Percentiles rank a stretch among this genome's conserved stretches.
Conservation (phyloP, 2,329 filamentous ascomycete species). For the Cladophialophora immunda region DNA sequence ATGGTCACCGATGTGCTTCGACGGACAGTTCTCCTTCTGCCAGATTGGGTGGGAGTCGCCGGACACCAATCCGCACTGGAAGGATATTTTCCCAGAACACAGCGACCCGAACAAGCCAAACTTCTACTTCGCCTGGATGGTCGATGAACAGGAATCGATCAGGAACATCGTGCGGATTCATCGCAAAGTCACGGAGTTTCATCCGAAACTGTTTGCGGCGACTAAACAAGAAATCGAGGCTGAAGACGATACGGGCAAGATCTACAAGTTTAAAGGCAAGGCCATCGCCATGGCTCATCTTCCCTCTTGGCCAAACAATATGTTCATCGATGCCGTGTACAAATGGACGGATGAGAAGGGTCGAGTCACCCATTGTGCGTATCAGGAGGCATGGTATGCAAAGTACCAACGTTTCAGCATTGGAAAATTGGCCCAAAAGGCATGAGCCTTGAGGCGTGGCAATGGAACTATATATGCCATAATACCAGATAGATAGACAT, state of each 20-base stretch:
- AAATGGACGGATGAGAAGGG: neutral
- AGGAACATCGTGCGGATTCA: neutral
- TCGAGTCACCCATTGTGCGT: neutral
- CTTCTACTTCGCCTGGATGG: slow-evolving; percentile 7
- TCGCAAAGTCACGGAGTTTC: neutral
- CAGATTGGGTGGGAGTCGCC: neutral
- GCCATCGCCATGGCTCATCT: neutral
- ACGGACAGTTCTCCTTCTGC: neutral
- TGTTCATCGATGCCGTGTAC: neutral
- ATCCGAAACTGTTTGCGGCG: neutral
- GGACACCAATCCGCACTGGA: neutral
- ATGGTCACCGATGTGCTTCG: slow-evolving; percentile 8
- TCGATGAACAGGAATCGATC: neutral
- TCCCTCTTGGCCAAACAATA: neutral
- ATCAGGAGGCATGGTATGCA: slow-evolving; percentile 5
- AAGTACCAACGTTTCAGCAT: neutral
- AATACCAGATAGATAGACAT: too few species aligned
- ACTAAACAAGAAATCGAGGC: slow-evolving; percentile 3
- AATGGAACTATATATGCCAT: too few species aligned
- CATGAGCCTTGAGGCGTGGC: too few species aligned
- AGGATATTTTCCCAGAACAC: neutral
- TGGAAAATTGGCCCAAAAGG: too few species aligned
- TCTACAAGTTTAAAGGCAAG: neutral
- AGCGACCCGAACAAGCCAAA: neutral
- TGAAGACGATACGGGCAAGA: neutral